Evolutionary conservation across 2,329 filamentous ascomycete genomes (phyloP).

Genomic region (Colletotrichum liaoningense): DNA sequence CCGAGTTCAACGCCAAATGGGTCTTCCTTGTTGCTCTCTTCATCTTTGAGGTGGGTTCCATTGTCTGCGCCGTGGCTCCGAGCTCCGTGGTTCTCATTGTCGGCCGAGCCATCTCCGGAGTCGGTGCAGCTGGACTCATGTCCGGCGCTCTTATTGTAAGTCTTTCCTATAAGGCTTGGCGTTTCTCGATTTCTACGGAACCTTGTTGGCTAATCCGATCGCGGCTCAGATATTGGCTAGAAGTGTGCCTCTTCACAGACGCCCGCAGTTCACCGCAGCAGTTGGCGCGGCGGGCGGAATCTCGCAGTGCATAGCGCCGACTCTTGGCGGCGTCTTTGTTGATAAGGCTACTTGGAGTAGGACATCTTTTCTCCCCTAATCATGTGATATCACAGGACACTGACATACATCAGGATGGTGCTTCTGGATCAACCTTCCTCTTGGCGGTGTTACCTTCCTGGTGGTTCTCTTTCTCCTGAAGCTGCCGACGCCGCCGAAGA

Average conservation of each 20-base stretch:
- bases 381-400: background rate
- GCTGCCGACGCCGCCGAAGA: constrained; percentile 45
- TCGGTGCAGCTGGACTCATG: constrained; percentile 44
- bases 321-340: constrained; percentile 62
- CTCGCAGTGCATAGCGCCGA: constrained; percentile 59
- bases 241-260: constrained; percentile 62
- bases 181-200: background rate
- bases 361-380: background rate
- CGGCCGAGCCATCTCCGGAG: constrained; percentile 52
- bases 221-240: constrained; percentile 57
- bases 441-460: constrained; percentile 56
- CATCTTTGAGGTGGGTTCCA: constrained; percentile 57
- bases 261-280: constrained; percentile 64
- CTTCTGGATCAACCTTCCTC: constrained; percentile 57
- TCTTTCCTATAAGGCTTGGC: background rate
- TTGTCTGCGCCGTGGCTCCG: constrained; percentile 55
- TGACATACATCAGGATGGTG: constrained; percentile 50
- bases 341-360: constrained; percentile 59
- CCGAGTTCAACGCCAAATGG: constrained; percentile 63
- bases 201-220: background rate
- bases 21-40: constrained; percentile 43
- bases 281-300: constrained; percentile 68
- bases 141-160: constrained; percentile 37
- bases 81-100: constrained; percentile 51
- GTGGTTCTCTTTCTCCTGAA: constrained; percentile 54